Conservation (phyloP, 345 rosid species). For the Eucalyptus erythrocorys region DNA sequence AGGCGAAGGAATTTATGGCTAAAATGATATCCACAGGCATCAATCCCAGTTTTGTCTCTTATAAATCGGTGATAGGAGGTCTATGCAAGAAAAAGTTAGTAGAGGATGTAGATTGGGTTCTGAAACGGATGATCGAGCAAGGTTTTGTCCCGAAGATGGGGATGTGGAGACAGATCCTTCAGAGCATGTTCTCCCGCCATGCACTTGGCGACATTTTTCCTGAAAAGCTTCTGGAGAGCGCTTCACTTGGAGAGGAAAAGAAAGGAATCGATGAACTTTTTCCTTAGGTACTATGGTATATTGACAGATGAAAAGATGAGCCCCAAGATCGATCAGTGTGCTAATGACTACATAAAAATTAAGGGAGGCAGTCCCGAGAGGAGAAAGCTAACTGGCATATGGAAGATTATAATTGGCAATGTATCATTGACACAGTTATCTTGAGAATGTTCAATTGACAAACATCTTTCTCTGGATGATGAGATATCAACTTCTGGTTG, state of each 20-base stretch:
- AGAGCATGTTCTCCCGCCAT: slow-evolving; percentile 9
- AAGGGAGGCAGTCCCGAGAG: background rate
- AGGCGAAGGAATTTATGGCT: slow-evolving; percentile 43
- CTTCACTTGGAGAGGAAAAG: background rate
- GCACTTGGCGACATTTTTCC: background rate
- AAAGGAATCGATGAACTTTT: background rate
- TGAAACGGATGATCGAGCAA: slow-evolving; percentile 64
- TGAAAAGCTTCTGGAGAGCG: background rate
- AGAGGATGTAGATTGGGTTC: slow-evolving; percentile 56
- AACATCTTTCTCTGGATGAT: background rate
- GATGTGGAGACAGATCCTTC: slow-evolving; percentile 46
- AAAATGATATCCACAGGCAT: slow-evolving; percentile 44
- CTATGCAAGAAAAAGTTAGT: slow-evolving; percentile 30
- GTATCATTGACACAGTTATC: background rate
- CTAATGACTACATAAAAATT: background rate
- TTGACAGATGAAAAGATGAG: background rate
- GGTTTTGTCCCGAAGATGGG: slow-evolving; percentile 76
- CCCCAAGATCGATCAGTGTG: background rate
- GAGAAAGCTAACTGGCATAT: background rate
- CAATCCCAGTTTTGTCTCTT: slow-evolving; percentile 60
- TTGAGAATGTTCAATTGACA: background rate
- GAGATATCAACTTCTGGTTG: background rate
- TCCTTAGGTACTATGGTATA: background rate
- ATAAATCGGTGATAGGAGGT: slow-evolving; percentile 52
- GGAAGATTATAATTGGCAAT: background rate